Conservation (phyloP, 331 rosid species). For the Malus hybrid region DNA sequence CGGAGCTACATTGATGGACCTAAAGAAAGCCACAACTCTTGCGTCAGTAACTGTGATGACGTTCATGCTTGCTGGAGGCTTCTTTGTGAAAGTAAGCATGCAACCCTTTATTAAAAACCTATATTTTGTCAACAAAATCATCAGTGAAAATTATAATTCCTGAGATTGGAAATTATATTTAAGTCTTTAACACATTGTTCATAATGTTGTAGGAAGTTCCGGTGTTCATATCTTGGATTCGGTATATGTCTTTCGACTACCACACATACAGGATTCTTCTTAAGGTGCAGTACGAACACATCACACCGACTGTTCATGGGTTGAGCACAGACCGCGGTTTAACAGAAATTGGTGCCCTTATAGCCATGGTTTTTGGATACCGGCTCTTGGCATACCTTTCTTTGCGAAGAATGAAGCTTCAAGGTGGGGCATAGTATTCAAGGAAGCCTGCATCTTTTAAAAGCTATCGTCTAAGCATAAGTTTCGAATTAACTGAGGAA, state of each 20-base stretch:
- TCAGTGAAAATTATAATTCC: background rate
- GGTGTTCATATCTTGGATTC: constrained; percentile 82
- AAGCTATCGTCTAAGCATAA: background rate
- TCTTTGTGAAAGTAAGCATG: constrained; percentile 70
- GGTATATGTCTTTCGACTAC: constrained; percentile 87
- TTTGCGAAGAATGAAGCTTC: constrained; percentile 67
- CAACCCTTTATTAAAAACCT: background rate
- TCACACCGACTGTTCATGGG: constrained; percentile 45
- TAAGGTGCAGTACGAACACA: constrained; percentile 73
- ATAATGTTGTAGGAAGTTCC: constrained; percentile 68
- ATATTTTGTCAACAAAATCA: background rate
- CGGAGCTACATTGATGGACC: constrained; percentile 88
- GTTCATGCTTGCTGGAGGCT: constrained; percentile 98
- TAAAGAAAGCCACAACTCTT: constrained; percentile 87
- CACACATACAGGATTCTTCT: constrained; percentile 87
- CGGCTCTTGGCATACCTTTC: constrained; percentile 86
- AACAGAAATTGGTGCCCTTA: constrained; percentile 55
- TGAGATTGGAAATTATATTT: background rate
- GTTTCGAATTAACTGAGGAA: constrained; percentile 8
- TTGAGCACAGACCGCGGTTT: constrained; percentile 46
- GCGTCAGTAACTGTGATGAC: constrained; percentile 97
- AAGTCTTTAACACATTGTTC: background rate
- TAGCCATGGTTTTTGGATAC: constrained; percentile 88
- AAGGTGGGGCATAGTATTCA: constrained; percentile 36
- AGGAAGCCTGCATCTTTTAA: background rate